A percentile compares a stretch with the other conserved stretches of the same genome.
These are phyloP conservation scores for Ogataea sp. DNA, from an alignment of 805 yeast genomes.

Conservation along the genomic window DNA sequence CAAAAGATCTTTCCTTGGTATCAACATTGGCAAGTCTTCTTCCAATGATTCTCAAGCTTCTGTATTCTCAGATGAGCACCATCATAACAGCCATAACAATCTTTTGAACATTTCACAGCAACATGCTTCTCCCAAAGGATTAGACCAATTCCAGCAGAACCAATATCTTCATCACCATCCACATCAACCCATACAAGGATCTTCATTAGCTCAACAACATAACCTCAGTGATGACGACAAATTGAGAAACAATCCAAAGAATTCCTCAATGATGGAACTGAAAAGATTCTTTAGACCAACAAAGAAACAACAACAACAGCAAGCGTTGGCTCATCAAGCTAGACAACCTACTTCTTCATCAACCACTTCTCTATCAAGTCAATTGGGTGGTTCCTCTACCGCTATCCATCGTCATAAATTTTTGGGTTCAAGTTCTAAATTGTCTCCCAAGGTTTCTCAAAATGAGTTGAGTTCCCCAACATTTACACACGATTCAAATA, in stretches of 20 bases:
- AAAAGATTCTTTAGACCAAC: constrained; percentile 65
- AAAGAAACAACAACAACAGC: constrained; percentile 14
- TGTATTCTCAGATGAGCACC: constrained; percentile 17
- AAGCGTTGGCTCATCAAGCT: constrained; percentile 17
- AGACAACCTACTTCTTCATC: constrained; percentile 26
- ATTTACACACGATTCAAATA: constrained; percentile 30
- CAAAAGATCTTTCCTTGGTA: constrained; percentile 22
- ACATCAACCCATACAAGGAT: background rate
- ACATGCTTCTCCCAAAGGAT: background rate
- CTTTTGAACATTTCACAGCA: background rate
- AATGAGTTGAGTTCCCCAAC: constrained; percentile 23
- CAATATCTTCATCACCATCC: background rate
- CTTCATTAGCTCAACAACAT: background rate
- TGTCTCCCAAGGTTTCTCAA: constrained; percentile 14
- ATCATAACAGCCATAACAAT: constrained; percentile 3
- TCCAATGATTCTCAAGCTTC: constrained; percentile 23
- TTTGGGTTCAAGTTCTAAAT: background rate
- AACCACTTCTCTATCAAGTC: background rate
- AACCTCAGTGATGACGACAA: background rate
- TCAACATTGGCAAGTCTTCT: constrained; percentile 19
- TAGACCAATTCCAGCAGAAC: background rate
- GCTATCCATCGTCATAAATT: constrained; percentile 10
- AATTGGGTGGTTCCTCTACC: constrained; percentile 22
- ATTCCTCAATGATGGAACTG: constrained; percentile 57
- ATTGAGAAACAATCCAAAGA: background rate